phyloP scores from a whole-genome alignment of 306 rosid species.

The Cucurbita argyrosperma region DNA sequence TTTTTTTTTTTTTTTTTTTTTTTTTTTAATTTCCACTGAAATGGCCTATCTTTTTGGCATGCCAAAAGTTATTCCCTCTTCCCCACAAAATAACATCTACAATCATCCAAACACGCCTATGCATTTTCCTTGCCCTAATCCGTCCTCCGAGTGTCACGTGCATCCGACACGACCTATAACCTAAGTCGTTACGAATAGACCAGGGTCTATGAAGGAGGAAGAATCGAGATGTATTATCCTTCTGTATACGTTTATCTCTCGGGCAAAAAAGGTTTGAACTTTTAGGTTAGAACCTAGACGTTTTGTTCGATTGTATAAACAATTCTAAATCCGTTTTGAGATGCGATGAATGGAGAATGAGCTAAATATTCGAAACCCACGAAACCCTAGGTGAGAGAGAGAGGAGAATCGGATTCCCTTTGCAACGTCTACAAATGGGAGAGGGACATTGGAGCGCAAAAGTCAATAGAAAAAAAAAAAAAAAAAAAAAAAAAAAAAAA shows the following conservation, averaged over 20 bases:
- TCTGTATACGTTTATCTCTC: no score
- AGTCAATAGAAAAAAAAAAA: background rate
- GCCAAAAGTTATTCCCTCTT: constrained; percentile 81
- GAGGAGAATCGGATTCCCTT: constrained; percentile 2
- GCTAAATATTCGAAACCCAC: background rate
- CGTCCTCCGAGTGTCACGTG: background rate
- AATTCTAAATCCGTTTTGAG: no score
- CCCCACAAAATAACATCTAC: constrained; percentile 70
- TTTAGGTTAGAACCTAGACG: background rate
- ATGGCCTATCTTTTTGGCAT: constrained; percentile 36
- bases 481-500: background rate
- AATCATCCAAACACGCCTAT: constrained; percentile 30
- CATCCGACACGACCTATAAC: background rate
- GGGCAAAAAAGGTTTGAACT: no score
- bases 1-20: no score
- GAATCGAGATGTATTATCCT: background rate
- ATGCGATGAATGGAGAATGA: background rate
- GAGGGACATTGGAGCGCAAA: background rate
- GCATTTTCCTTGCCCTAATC: background rate
- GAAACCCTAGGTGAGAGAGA: background rate
- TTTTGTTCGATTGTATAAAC: no score
- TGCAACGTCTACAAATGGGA: background rate
- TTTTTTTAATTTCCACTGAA: background rate
- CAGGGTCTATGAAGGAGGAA: no score
- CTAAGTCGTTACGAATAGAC: background rate